These are phyloP conservation scores for Ascochyta lentis DNA, from an alignment of 2,329 filamentous ascomycete species.

Conservation along the genomic window DNA sequence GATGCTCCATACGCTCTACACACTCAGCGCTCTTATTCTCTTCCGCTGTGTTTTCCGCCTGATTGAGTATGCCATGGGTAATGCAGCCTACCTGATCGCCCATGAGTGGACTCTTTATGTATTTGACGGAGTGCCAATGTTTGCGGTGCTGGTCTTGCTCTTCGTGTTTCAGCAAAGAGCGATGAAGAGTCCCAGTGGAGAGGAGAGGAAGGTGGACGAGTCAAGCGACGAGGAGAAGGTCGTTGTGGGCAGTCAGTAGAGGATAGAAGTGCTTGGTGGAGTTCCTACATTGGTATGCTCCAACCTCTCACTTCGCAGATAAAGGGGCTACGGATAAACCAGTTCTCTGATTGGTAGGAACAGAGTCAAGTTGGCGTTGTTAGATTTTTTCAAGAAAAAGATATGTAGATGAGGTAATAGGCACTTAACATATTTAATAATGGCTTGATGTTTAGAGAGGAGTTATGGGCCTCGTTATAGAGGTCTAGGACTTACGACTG, in stretches of 20 bases:
- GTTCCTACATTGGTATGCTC: no score
- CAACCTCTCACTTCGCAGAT: no score
- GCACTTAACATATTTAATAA: no score
- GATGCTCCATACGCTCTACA: constrained; percentile 53
- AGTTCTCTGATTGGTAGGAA: no score
- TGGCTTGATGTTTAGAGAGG: no score
- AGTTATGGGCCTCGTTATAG: no score
- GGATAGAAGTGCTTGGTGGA: not conserved
- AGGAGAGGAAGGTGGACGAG: not conserved
- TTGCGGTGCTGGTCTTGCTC: constrained; percentile 52
- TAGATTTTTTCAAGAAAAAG: no score
- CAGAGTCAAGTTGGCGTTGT: no score
- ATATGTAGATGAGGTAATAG: no score
- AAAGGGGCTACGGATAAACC: no score
- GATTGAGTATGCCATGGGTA: constrained; percentile 58
- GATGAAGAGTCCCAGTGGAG: not conserved
- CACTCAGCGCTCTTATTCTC: constrained; percentile 56
- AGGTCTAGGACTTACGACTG: no score
- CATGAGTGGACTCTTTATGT: constrained; percentile 57
- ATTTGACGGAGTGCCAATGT: constrained; percentile 57
- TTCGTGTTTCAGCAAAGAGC: not conserved
- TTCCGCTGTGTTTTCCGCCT: constrained; percentile 59
- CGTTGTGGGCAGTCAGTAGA: not conserved
- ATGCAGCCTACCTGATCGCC: constrained; percentile 53
- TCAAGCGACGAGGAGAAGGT: constrained; percentile 5